Percentiles rank a stretch among this genome's conserved stretches.
These are phyloP conservation scores for Rhododendron molle DNA, from an alignment of 148 eudicot genomes.

Conservation along the genomic window DNA sequence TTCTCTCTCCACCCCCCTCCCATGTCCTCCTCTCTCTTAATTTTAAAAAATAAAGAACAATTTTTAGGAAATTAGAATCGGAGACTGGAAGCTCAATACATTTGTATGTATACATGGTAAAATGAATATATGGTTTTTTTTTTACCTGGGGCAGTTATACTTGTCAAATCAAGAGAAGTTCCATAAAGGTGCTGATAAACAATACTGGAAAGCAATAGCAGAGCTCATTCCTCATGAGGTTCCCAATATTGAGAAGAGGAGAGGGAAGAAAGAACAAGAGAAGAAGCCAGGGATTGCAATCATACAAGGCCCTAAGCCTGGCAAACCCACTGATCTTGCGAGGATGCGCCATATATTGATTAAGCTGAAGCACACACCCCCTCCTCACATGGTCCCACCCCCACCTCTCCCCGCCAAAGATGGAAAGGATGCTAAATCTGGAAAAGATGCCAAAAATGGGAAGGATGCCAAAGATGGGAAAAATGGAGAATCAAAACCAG, in stretches of 20 bases:
- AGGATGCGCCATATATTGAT: conserved; percentile 77
- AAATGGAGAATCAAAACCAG: conserved; percentile 21
- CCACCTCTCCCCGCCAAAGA: conserved; percentile 70
- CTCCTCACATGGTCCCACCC: conserved; percentile 89
- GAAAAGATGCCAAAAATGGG: conserved; percentile 31
- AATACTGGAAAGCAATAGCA: conserved; percentile 89
- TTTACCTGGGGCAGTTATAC: conserved; percentile 37
- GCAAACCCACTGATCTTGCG: conserved; percentile 92
- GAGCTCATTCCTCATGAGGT: conserved; percentile 90
- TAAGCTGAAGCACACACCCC: conserved; percentile 89
- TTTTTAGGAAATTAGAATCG: neutral
- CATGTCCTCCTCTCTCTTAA: neutral
- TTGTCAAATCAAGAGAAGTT: conserved; percentile 77
- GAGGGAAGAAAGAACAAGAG: conserved; percentile 84
- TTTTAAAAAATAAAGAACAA: neutral
- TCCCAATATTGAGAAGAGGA: conserved; percentile 76
- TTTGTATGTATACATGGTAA: neutral
- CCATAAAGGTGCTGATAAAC: conserved; percentile 83
- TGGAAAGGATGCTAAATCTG: conserved; percentile 24
- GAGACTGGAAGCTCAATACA: neutral
- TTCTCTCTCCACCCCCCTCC: neutral
- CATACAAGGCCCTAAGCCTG: conserved; percentile 95
- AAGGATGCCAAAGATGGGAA: conserved; percentile 32
- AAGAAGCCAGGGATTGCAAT: conserved; percentile 77
- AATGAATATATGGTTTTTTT: neutral